phyloP scores from a whole-genome alignment of 1,139 yeast genomes.

The Kurtzmaniella quercitrusa region DNA sequence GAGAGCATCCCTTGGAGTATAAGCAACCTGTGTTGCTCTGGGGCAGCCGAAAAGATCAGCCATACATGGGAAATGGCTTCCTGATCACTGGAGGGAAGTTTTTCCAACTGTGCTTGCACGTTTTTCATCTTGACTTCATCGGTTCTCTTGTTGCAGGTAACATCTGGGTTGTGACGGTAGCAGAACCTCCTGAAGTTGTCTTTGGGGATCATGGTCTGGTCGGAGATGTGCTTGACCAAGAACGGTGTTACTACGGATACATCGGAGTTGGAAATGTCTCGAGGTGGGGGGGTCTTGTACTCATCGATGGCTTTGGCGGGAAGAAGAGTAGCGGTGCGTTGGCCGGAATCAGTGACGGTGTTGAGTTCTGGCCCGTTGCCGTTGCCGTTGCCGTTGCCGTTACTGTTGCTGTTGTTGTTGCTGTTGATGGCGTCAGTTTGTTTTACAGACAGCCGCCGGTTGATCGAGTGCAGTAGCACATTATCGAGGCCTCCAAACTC shows the following conservation, averaged over 20 bases:
- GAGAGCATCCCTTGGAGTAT: constrained; percentile 80
- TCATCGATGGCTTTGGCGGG: constrained; percentile 1
- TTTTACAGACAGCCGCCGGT: background rate
- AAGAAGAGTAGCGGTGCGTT: background rate
- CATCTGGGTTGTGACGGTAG: constrained; percentile 88
- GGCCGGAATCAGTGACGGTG: background rate
- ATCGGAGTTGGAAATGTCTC: constrained; percentile 8
- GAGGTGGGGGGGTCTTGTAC: constrained; percentile 6
- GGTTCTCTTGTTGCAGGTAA: constrained; percentile 63
- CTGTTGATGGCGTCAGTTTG: background rate
- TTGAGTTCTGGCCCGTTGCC: background rate
- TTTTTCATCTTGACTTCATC: constrained; percentile 64
- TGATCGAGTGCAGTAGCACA: constrained; percentile 7
- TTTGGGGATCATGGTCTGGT: constrained; percentile 37
- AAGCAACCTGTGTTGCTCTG: constrained; percentile 61
- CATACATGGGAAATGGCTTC: constrained; percentile 72
- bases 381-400: background rate
- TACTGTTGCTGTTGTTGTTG: constrained; percentile 1
- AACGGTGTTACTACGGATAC: constrained; percentile 45
- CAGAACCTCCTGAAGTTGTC: constrained; percentile 66
- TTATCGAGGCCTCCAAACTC: constrained; percentile 3
- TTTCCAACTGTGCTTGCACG: constrained; percentile 57
- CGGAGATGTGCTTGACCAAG: constrained; percentile 40
- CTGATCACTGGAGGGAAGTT: constrained; percentile 57
- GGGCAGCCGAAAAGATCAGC: constrained; percentile 75